Conservation (phyloP, 331 rosid species). For the Telfairia occidentalis region DNA sequence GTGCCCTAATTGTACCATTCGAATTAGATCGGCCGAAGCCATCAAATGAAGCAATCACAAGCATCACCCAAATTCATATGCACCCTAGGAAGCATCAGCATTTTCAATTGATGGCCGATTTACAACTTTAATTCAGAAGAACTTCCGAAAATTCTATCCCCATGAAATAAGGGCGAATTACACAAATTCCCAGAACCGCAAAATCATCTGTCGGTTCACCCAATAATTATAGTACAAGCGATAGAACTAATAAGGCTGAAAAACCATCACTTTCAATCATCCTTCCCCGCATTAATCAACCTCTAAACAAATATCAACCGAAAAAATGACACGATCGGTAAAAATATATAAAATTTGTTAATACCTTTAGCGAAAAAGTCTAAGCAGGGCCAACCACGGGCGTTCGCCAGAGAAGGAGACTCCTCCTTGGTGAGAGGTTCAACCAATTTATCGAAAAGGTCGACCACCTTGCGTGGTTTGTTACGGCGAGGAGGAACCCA, state of each 20-base stretch:
- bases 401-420: constrained; percentile 28
- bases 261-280: not conserved
- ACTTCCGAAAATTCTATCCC: not conserved
- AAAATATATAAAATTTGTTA: not conserved
- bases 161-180: not conserved
- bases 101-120: not conserved
- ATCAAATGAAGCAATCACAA: not conserved
- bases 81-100: not conserved
- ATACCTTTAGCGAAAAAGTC: constrained; percentile 39
- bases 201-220: not conserved
- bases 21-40: not conserved
- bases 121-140: not conserved
- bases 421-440: constrained; percentile 28
- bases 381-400: constrained; percentile 60
- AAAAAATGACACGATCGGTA: not conserved
- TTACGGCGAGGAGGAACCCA: constrained; percentile 77
- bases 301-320: not conserved
- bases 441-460: constrained; percentile 35
- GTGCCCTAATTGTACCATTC: not conserved
- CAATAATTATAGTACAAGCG: not conserved
- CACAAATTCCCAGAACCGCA: not conserved
- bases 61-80: not conserved
- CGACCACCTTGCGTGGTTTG: constrained; percentile 26
- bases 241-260: not conserved
- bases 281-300: not conserved